These are phyloP conservation scores for Botrytis galanthina DNA, from an alignment of 2,329 filamentous ascomycete genomes.

Conservation along the genomic window DNA sequence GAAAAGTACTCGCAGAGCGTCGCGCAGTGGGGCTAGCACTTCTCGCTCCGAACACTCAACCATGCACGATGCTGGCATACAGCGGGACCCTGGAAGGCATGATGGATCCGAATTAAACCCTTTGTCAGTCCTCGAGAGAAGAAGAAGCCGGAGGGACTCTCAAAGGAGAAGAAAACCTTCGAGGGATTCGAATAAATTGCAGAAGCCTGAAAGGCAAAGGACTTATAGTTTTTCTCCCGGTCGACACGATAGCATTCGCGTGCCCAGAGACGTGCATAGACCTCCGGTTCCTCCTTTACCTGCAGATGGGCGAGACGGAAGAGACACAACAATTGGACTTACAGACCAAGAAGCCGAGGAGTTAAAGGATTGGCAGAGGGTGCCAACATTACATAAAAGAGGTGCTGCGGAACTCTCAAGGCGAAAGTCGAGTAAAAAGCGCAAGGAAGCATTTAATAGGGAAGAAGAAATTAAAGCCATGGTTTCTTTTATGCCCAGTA, in stretches of 20 bases:
- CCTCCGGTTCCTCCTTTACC: conserved; percentile 36
- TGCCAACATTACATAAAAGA: conserved; percentile 60
- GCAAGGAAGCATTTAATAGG: conserved; percentile 70
- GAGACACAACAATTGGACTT: conserved; percentile 25
- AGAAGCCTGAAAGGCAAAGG: conserved; percentile 49
- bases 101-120: conserved; percentile 38
- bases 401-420: conserved; percentile 59
- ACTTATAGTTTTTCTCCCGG: conserved; percentile 63
- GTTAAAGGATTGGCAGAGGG: conserved; percentile 43
- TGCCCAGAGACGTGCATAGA: conserved; percentile 37
- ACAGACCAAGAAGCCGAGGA: conserved; percentile 30
- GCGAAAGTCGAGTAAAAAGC: conserved; percentile 74
- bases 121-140: conserved; percentile 35
- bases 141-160: conserved; percentile 39
- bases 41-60: conserved; percentile 53
- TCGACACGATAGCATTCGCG: conserved; percentile 52
- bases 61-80: conserved; percentile 39
- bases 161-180: conserved; percentile 34
- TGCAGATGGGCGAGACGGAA: conserved; percentile 30
- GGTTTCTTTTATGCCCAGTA: conserved; percentile 65
- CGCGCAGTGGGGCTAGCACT: conserved; percentile 53
- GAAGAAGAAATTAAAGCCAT: conserved; percentile 89
- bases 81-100: conserved; percentile 34
- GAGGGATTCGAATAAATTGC: conserved; percentile 40
- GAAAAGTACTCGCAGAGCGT: conserved; percentile 64